Base-by-base conservation (phyloP, 2,329 filamentous ascomycete species). In the Trichoderma sp. region DNA sequence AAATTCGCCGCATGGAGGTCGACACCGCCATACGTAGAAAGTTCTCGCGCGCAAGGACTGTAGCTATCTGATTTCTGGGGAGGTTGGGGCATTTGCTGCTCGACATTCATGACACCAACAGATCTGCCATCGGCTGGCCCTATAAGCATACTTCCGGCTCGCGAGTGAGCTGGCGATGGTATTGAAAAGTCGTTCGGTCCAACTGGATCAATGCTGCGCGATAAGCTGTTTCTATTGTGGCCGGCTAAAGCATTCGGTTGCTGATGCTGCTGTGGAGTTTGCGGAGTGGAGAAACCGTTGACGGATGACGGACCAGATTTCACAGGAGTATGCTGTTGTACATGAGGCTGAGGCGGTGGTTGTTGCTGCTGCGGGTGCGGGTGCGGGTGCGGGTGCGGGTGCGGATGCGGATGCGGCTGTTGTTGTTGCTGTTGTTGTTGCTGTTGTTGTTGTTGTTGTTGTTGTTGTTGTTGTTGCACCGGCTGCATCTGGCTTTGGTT, bases 21-120 rank as follows among this genome's bases (percentile, higher is more conserved):
- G 68, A 94, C 84, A 1, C 93, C 92, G 9, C 93, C 93, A 77
- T 89, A 89, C 1, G 85, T 84, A 50, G 85, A 84, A 42, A 87
- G 72, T 59, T 85, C 80, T 9, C 87, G 82, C 10, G 83, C 82
- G 72, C 84, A 86, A 0, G 87, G 86, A 37, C 81, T 80, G 70
- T 89, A 87, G 57, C 85, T 82, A 13, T 86, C 84, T 0, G 84
- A 80, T 64, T 85, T 81, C 1, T 78, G 78, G 1, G 78, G 76
- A 32, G 82, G 77, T 1, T 80, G 80, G n/a, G 77, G 74, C 71
- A 79, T 75, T 6, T 75, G 72, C 4, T 74, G 76, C 64, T 79
- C 78, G 32, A 70, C 61, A 35, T 53, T 69, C 19, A 72, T 48
- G 13, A 58, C 61, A 5, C 68, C 73, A 7, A 73, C 64, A 32